Evolutionary conservation across 1,284 basidiomycete species (phyloP).

Genomic region (Sporisorium reilianum): DNA sequence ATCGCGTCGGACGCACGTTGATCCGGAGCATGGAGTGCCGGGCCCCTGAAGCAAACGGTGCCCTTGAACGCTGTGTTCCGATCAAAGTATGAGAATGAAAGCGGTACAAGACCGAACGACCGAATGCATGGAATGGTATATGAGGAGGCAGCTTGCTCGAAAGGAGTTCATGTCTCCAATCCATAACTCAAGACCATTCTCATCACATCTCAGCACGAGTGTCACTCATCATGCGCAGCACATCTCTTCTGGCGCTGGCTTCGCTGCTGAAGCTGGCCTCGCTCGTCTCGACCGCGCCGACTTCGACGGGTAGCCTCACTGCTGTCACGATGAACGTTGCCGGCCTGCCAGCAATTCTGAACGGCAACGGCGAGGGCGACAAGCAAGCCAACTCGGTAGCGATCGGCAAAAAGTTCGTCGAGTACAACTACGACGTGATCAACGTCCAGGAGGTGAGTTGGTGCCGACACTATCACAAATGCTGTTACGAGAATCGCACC

Average conservation of each 20-base stretch:
- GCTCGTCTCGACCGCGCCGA: conserved; percentile 9
- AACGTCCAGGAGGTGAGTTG: conserved; percentile 30
- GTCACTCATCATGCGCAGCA: conserved; percentile 12
- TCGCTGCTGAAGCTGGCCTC: conserved; percentile 8
- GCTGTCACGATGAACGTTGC: conserved; percentile 34
- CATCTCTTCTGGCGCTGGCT: conserved; percentile 5
- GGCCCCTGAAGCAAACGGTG: background rate
- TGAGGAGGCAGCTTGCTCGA: background rate
- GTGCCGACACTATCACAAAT: background rate
- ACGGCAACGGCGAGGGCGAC: conserved; percentile 26
- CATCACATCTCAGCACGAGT: no score
- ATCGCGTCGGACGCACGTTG: background rate
- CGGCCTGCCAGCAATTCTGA: conserved; percentile 22
- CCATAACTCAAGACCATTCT: background rate
- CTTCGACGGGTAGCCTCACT: conserved; percentile 13
- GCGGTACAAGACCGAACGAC: no score
- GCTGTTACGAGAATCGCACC: background rate
- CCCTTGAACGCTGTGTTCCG: background rate
- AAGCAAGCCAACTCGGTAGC: conserved; percentile 22
- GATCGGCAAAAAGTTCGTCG: conserved; percentile 19
- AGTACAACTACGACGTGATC: conserved; percentile 28
- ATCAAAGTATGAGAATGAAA: background rate
- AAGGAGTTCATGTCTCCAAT: background rate
- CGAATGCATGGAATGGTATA: background rate
- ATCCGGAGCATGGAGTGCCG: background rate